These are phyloP conservation scores for Fusarium siculi DNA, from an alignment of 2,329 filamentous ascomycete species.

Conservation along the genomic window DNA sequence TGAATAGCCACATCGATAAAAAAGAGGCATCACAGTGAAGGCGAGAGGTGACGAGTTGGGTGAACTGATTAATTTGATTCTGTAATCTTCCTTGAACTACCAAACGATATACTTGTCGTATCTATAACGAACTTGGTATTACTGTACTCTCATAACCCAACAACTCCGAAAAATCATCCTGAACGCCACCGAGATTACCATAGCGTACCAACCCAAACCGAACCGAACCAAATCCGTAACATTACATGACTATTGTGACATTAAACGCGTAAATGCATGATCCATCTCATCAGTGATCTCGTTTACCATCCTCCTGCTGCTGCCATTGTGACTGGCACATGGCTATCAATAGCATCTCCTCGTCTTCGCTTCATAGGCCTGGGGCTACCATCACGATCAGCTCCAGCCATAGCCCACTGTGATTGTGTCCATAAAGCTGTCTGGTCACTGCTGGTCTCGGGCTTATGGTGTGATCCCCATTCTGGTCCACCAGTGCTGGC, in stretches of 20 bases:
- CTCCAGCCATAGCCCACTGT: slow-evolving; percentile 49
- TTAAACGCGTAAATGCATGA: slow-evolving; percentile 34
- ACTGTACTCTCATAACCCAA: slow-evolving; percentile 8
- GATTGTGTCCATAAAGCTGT: slow-evolving; percentile 50
- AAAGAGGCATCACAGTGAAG: neutral
- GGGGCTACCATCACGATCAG: slow-evolving; percentile 51
- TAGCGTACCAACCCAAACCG: neutral
- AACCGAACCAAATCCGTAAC: neutral
- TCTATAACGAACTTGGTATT: slow-evolving; percentile 34
- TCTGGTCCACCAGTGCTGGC: slow-evolving; percentile 45
- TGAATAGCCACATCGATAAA: neutral
- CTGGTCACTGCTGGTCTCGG: slow-evolving; percentile 44
- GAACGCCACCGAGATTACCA: slow-evolving; percentile 22
- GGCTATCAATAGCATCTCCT: slow-evolving; percentile 46
- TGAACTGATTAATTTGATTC: slow-evolving; percentile 6
- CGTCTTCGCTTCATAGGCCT: slow-evolving; percentile 52
- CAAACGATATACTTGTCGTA: slow-evolving; percentile 22
- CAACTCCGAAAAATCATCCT: slow-evolving; percentile 9
- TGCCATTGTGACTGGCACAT: slow-evolving; percentile 47
- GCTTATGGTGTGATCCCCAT: slow-evolving; percentile 49
- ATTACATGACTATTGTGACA: slow-evolving; percentile 29
- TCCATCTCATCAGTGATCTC: slow-evolving; percentile 9
- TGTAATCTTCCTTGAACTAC: slow-evolving; percentile 8
- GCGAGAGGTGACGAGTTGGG: neutral
- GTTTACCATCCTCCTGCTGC: slow-evolving; percentile 47